phyloP scores from a whole-genome alignment of 768 basidiomycete genomes.

The Gymnopilus dilepis region DNA sequence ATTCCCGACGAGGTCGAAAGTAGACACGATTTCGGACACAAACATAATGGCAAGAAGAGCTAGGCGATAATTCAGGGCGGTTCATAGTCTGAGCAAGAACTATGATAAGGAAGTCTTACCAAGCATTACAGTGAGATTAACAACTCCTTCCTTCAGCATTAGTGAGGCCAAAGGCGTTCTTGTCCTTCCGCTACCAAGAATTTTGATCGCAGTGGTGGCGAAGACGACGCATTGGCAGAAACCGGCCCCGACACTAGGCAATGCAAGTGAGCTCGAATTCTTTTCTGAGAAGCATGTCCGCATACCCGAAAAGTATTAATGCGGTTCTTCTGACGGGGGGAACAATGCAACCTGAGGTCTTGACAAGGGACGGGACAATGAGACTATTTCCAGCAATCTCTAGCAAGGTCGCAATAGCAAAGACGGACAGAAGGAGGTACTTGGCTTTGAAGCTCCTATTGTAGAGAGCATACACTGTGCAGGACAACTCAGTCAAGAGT shows the following conservation, averaged over 20 bases:
- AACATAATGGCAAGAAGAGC: slow-evolving; percentile 2
- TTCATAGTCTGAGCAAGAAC: neutral
- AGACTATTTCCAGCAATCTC: slow-evolving; percentile 18
- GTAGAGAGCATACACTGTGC: slow-evolving; percentile 27
- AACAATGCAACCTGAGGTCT: slow-evolving; percentile 6
- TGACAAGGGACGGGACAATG: slow-evolving; percentile 5
- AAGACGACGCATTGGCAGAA: slow-evolving; percentile 13
- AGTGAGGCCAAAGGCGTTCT: slow-evolving; percentile 15
- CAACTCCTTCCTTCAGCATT: slow-evolving; percentile 18
- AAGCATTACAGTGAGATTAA: slow-evolving; percentile 15
- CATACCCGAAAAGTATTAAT: slow-evolving; percentile 10
- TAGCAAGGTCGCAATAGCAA: slow-evolving; percentile 6
- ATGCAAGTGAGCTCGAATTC: neutral
- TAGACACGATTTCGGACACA: neutral
- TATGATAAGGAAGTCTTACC: slow-evolving; percentile 4
- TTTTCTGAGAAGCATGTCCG: neutral
- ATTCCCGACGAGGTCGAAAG: neutral
- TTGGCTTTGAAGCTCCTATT: slow-evolving; percentile 18
- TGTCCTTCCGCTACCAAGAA: slow-evolving; percentile 1
- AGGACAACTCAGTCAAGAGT: neutral
- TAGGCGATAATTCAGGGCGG: neutral
- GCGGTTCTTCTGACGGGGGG: neutral
- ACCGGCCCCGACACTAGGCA: slow-evolving; percentile 2
- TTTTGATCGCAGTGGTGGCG: slow-evolving; percentile 1
- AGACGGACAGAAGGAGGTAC: slow-evolving; percentile 13